A percentile compares a stretch with the other conserved stretches of the same genome.
Conservation (phyloP, 768 basidiomycete species). For the Pleurotus giganteus region DNA sequence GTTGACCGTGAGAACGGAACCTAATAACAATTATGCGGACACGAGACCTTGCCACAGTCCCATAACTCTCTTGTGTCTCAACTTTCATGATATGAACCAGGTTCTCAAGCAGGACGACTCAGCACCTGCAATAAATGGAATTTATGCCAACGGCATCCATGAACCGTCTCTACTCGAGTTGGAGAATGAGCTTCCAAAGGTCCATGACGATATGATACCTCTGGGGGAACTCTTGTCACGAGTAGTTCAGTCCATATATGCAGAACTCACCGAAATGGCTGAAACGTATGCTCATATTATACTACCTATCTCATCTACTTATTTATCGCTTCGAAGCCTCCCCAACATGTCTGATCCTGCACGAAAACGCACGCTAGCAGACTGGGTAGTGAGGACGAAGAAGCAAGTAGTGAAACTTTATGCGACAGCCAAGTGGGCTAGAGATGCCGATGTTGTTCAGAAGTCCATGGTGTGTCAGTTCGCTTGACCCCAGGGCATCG, state of each 20-base stretch:
- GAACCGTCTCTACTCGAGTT: conserved; percentile 51
- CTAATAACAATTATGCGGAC: too few species aligned
- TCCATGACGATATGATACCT: conserved; percentile 70
- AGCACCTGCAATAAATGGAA: conserved; percentile 21
- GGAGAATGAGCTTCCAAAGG: conserved; percentile 71
- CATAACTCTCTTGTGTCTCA: not conserved
- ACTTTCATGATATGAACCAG: conserved; percentile 8
- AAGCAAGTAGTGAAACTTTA: conserved; percentile 89
- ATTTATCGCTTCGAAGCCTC: conserved; percentile 40
- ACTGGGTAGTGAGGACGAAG: conserved; percentile 89
- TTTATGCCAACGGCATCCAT: conserved; percentile 22
- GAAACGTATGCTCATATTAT: conserved; percentile 67
- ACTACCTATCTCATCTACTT: not conserved
- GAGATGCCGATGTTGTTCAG: conserved; percentile 80
- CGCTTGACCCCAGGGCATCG: not conserved
- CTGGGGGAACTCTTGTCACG: conserved; percentile 75
- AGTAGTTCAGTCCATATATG: conserved; percentile 76
- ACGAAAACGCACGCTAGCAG: conserved; percentile 78
- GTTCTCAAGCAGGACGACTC: conserved; percentile 4
- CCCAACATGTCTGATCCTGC: conserved; percentile 81
- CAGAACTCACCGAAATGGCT: conserved; percentile 77
- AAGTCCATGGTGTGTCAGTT: conserved; percentile 71
- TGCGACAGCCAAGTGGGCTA: conserved; percentile 83
- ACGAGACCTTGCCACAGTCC: not conserved
- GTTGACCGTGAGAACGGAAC: too few species aligned